These are phyloP conservation scores for Tylopilus balloui DNA, from an alignment of 768 basidiomycete genomes.

Conservation along the genomic window DNA sequence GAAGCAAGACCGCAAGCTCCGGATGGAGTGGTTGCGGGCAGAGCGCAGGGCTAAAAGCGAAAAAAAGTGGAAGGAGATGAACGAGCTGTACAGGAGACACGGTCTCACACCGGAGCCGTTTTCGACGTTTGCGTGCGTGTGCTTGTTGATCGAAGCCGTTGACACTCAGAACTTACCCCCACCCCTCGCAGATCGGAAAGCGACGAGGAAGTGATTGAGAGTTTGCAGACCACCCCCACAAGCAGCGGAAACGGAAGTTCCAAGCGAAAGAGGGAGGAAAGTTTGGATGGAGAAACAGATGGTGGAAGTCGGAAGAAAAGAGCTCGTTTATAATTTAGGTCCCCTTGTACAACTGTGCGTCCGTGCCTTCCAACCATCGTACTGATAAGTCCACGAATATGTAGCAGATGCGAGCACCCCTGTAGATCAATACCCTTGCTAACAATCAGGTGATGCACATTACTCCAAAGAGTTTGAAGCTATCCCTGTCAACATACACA, in stretches of 20 bases:
- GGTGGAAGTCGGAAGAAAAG: conserved; percentile 14
- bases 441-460: not conserved
- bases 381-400: not conserved
- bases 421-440: not conserved
- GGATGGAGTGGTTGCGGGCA: conserved; percentile 24
- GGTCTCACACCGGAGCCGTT: conserved; percentile 19
- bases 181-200: conserved; percentile 15
- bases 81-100: conserved; percentile 4
- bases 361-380: not conserved
- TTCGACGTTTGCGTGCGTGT: conserved; percentile 23
- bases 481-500: not conserved
- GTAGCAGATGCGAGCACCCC: not conserved
- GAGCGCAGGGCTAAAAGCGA: conserved; percentile 18
- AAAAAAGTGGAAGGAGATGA: conserved; percentile 19
- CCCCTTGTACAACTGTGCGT: not conserved
- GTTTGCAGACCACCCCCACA: conserved; percentile 23
- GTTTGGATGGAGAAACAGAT: not conserved
- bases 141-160: not conserved
- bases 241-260: conserved; percentile 14
- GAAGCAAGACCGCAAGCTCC: conserved; percentile 19
- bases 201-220: conserved; percentile 24
- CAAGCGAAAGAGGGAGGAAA: conserved; percentile 16
- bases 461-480: not conserved
- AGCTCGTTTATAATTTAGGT: conserved; percentile 9
- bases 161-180: not conserved